Base-by-base conservation (phyloP, 768 basidiomycete species). In the Botryobasidium botryosum region DNA sequence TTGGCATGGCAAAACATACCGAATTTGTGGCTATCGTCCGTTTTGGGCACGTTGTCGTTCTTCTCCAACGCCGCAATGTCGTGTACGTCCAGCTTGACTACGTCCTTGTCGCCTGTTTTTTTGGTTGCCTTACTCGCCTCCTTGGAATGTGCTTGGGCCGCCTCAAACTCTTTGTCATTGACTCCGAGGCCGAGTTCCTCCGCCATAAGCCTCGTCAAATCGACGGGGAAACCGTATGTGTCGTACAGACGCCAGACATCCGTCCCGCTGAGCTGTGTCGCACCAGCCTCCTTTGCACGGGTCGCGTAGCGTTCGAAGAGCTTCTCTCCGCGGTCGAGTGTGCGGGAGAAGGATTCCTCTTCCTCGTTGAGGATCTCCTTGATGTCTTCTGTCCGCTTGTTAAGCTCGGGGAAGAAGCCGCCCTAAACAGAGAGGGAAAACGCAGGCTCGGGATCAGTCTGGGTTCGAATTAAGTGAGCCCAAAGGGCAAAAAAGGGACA, bases 191-290 rank as follows among this genome's bases (percentile, higher is more conserved):
- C 79, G 24, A 86, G 65, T 57, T 99, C 94, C 59, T 91, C 85
- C 3, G 94, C 94, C 94, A 99, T 97, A 47, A 99, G 68, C 40
- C 81, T 77, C 1, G 94, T 99, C 40, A 99, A 65, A 57, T 99
- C 94, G 33, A 86, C 88, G 0, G 94, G 94, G 67, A 99, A 99
- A 41, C 94, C 94, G 57, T 84, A 99, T 1, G 94, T 97, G 59
- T 99, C 94, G 59, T 97, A 97, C 41, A 99, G 62, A 23, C 85
- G 73, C 94, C 94, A 99, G 28, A 96, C 86, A 56, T 99, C 92
- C 53, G 79, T 82, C 21, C 94, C 94, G 48, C 67, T 75, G 25
- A 99, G 74, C 52, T 76, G 72, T 31, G 65, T 77, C 4, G 62
- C 54, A 6, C 77, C 78, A 39, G 69, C 64, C 43, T 77, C 70